Base-by-base conservation (phyloP, 164 flowering plant species). In the Annona squamosa region DNA sequence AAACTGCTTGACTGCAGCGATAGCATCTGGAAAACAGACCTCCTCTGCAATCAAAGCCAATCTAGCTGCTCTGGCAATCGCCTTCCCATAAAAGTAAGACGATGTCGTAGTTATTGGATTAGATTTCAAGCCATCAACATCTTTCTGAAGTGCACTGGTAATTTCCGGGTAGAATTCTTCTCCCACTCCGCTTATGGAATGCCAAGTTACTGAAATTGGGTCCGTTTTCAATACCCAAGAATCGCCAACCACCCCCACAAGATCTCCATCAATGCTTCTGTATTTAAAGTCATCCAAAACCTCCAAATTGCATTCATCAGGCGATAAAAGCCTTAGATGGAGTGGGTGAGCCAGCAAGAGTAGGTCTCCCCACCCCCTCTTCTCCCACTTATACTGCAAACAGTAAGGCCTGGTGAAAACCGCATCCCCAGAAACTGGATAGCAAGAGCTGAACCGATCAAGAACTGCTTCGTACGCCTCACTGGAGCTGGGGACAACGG, bases 31-130 rank as follows among this genome's bases (percentile, higher is more conserved):
- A 66, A 19, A 84, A 65, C 64, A 68, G 16, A 91, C 92, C 81
- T 95, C 98, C 78, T 95, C 98, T 1, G 99, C 96, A 18, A 94
- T 89, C 87, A 93, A 71, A 7, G 90, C 99, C 67, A 94, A 73
- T 79, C 98, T 86, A 37, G 99, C 99, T 0, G 96, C 98, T 71
- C 99, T 81, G 7, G 98, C 97, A 63, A 93, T 81, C 82, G 86
- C 77, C 70, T 92, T 94, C 62, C 94, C 99, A 75, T 90, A 93
- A 76, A 89, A 91, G 75, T 94, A 94, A n/a, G 97, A 92, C 0
- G 95, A 88, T 0, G 81, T 73, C 3, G 97, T 92, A 0, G 86
- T 41, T 67, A 85, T 82, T 1, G 87, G 45, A 0, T 76, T 72
- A 3, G 87, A 67, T 66, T 84, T 70, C 68, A 95, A 75, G 37